Base-by-base conservation (phyloP, 2,329 filamentous ascomycete species). In the Penicillium sp. region DNA sequence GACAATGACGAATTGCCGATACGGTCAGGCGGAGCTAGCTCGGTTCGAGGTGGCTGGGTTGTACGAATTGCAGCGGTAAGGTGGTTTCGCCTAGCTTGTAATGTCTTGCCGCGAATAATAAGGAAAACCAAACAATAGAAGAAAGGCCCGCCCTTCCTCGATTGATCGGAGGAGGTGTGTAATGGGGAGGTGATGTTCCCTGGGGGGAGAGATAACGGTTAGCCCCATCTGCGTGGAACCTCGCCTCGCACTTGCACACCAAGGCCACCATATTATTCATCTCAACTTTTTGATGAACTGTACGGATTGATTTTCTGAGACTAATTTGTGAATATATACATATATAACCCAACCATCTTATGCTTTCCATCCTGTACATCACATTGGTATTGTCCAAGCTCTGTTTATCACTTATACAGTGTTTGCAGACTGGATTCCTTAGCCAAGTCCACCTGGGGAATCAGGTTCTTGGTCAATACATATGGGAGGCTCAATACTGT, bases 1-100 rank as follows among this genome's bases (percentile, higher is more conserved):
- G 45, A 53, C 59, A 60, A 66, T 69, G 64, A 66, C 61, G 67
- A 65, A 58, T 45, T 44, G 53, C 39, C 53, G 60, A 52, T 62
- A 54, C 62, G 63, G 66, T 66, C 60, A 60, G 62, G 65, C 66
- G 68, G 65, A 71, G 68, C 62, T 68, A 60, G 63, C 63, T 64
- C 59, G 63, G 68, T 58, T 63, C 57, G 55, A 52, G 65, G 61
- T 61, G 44, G 54, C 58, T 56, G 52, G 48, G 56, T 24, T 51
- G 37, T 31, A 33, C 37, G 11, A 50, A 47, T 13, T n/a, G 27
- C n/a, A 22, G 27, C 27, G 27, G 27, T 33, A 33, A 19, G 16
- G 16, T 10, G 19, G n/a, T 47, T 14, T 21, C 16, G 13, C 4
- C 11, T 37, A 5, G 6, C 7, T 31, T 37, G 24, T 24, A 41